phyloP scores from a whole-genome alignment of 1,284 basidiomycete genomes.

The Anthracocystis walkeri region DNA sequence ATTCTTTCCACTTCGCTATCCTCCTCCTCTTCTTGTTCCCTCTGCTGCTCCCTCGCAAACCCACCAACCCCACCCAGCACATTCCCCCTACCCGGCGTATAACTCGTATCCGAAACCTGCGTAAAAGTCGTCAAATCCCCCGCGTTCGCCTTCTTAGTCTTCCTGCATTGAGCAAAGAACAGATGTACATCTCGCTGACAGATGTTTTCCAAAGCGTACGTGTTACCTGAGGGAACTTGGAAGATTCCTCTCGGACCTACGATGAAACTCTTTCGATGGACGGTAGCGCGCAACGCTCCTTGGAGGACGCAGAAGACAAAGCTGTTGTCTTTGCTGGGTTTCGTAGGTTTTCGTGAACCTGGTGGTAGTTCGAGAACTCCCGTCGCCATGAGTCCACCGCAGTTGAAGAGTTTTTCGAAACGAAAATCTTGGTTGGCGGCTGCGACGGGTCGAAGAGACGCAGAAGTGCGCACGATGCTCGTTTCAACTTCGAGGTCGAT shows the following conservation, averaged over 20 bases:
- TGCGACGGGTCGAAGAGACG: conserved; percentile 54
- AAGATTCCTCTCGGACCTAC: conserved; percentile 87
- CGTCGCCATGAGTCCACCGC: conserved; percentile 88
- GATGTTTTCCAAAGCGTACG: conserved; percentile 89
- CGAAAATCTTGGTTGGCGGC: conserved; percentile 77
- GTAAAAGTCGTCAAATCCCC: conserved; percentile 46
- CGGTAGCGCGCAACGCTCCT: conserved; percentile 85
- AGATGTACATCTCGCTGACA: conserved; percentile 81
- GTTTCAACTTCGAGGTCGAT: conserved; percentile 76
- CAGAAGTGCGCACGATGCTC: conserved; percentile 39
- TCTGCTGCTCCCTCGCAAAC: neutral
- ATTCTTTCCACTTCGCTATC: neutral
- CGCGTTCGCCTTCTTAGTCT: conserved; percentile 66
- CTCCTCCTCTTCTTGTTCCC: neutral
- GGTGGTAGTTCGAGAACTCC: conserved; percentile 87
- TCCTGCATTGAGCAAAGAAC: conserved; percentile 93
- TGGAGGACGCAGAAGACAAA: conserved; percentile 76
- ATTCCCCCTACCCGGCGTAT: conserved; percentile 9
- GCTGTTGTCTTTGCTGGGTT: conserved; percentile 91
- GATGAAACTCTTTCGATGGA: conserved; percentile 82
- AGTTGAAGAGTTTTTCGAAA: conserved; percentile 95
- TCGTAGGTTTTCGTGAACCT: conserved; percentile 82
- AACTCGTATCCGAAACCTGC: conserved; percentile 44
- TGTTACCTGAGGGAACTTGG: conserved; percentile 88
- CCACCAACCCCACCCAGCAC: conserved; percentile 1